phyloP scores from a whole-genome alignment of 768 basidiomycete species.

The Rhizopogon roseolus region DNA sequence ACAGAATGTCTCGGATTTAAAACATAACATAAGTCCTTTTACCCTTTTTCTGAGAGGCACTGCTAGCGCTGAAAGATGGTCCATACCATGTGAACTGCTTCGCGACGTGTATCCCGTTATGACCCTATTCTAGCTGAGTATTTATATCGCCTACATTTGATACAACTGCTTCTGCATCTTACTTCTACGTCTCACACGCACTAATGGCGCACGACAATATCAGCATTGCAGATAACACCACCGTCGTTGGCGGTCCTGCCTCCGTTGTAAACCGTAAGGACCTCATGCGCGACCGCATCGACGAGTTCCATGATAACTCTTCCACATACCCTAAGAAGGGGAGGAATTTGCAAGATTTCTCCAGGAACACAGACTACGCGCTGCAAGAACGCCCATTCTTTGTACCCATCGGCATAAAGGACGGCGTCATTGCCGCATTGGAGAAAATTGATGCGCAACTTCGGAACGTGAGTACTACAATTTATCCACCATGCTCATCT shows the following conservation, averaged over 20 bases:
- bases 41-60: neutral
- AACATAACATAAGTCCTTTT: no score
- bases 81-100: no score
- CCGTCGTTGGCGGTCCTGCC: conserved; percentile 37
- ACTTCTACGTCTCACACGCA: neutral
- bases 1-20: no score
- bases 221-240: conserved; percentile 38
- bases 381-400: conserved; percentile 66
- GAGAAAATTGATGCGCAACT: conserved; percentile 67
- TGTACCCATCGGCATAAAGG: conserved; percentile 52
- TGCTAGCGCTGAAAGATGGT: no score
- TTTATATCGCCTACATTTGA: neutral
- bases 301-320: conserved; percentile 8
- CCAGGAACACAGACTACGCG: conserved; percentile 43
- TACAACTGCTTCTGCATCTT: neutral
- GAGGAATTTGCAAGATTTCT: conserved; percentile 33
- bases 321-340: conserved; percentile 11
- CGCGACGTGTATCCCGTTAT: no score
- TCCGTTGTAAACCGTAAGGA: conserved; percentile 21
- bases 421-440: conserved; percentile 65
- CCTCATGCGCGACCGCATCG: conserved; percentile 12
- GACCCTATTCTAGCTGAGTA: neutral
- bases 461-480: conserved; percentile 34
- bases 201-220: conserved; percentile 22
- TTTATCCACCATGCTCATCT: neutral